A percentile compares a stretch with the other conserved stretches of the same genome.
Conservation (phyloP, 2,329 filamentous ascomycete species). For the Fusarium odoratissimum region DNA sequence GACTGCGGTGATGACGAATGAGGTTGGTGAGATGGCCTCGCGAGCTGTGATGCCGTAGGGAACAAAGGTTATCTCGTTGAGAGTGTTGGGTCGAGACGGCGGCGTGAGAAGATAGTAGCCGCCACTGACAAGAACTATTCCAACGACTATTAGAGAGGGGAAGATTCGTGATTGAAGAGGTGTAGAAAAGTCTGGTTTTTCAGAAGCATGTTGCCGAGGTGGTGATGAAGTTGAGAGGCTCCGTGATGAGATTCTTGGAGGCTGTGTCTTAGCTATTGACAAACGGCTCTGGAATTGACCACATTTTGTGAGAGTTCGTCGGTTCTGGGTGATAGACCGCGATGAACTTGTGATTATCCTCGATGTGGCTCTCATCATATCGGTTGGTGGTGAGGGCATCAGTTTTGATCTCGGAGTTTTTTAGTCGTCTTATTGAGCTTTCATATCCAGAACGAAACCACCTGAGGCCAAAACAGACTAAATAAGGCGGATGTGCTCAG, state of each 20-base stretch:
- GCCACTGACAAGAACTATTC: constrained; percentile 39
- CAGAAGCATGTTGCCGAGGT: constrained; percentile 8
- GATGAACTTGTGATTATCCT: constrained; percentile 7
- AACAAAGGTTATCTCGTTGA: constrained; percentile 72
- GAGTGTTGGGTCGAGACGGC: constrained; percentile 44
- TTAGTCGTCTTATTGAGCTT: background rate
- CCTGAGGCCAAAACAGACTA: background rate
- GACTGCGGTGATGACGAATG: constrained; percentile 74
- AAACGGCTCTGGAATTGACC: background rate
- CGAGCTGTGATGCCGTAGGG: constrained; percentile 73
- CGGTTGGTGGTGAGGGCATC: background rate
- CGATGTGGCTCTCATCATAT: constrained; percentile 7
- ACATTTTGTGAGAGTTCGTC: background rate
- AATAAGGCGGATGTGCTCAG: rapidly evolving
- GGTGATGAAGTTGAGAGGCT: constrained; percentile 1
- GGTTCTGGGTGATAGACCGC: background rate
- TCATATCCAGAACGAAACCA: background rate
- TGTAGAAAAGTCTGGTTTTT: constrained; percentile 56
- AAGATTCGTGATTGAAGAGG: constrained; percentile 50
- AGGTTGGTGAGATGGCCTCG: constrained; percentile 73
- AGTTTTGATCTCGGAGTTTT: background rate
- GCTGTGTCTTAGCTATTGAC: background rate
- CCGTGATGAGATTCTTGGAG: background rate
- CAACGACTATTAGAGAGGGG: constrained; percentile 38
- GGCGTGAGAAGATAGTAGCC: constrained; percentile 45